Evolutionary conservation across 2,329 filamentous ascomycete species (phyloP), one percentile per base, ranked within the genome.

Genomic region (Phyllosticta citribraziliensis): DNA sequence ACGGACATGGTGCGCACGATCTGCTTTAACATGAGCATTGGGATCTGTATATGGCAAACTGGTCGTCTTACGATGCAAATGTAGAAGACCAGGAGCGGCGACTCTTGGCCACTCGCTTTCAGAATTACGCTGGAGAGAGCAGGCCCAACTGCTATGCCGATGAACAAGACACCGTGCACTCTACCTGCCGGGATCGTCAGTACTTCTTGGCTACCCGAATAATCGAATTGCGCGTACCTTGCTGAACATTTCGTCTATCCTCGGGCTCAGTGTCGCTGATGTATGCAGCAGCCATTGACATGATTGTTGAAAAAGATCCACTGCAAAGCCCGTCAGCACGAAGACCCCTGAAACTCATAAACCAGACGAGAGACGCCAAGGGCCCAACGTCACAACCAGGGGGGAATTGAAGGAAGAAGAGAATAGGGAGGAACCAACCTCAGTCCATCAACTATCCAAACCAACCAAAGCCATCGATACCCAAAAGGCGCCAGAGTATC

Each of bases 271-370:
- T 64, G 54, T 65, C 64, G 40, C 58, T 63, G 22, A 63, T 61
- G 40, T 65, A 65, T 14, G 64, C 62, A 6, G 63, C 63, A 20
- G 64, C 57, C 62, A 65, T 63, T 3, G 63, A 60, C 64, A 65
- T 65, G 59, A 61, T 47, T 5, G 61, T 56, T 19, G 56, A 52
- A 51, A 61, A 64, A 12, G 62, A 63, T 10, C 64, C 64, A 54
- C 64, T 63, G 27, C 5, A 22, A 11, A 19, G 35, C 9, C 19
- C 47, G 20, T 63, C 24, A 60, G 52, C 33, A n/a, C 17, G 12
- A 17, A 11, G 24, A n/a, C 12, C 10, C n/a, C 10, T 12, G 22
- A 24, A 14, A 52, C 20, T 20, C 35, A n/a, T 22, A 47, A 30
- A 30, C 2, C 3, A 30, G 27, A 8, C 6, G 3, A 30, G 9